phyloP scores from a whole-genome alignment of 441 rosid genomes.

The Aquilaria agallochum region DNA sequence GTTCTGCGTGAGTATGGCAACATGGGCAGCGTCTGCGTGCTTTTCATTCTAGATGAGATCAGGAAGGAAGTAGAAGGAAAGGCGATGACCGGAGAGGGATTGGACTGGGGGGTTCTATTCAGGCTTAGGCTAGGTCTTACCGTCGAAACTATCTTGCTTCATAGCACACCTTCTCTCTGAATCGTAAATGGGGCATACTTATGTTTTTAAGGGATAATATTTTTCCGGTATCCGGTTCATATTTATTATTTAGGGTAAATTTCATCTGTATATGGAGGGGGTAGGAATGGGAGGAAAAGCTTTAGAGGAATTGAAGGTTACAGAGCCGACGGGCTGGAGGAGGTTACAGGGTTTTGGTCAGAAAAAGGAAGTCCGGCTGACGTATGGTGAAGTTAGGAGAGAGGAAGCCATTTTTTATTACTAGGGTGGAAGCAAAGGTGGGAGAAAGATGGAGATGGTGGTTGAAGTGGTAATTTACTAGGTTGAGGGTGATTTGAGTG shows the following conservation, averaged over 20 bases:
- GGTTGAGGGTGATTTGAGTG: no score
- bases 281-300: not conserved
- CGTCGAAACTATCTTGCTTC: slow-evolving; percentile 13
- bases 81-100: slow-evolving; percentile 13
- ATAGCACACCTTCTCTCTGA: not conserved
- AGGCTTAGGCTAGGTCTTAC: slow-evolving; percentile 17
- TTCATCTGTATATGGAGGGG: slow-evolving; percentile 6
- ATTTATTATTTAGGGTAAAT: no score
- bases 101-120: slow-evolving; percentile 16
- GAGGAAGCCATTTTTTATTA: slow-evolving; percentile 12
- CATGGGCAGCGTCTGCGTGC: slow-evolving; percentile 14
- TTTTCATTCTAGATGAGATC: slow-evolving; percentile 18
- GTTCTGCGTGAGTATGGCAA: slow-evolving; percentile 15
- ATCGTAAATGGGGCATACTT: no score
- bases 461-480: no score
- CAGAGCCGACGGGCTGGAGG: not conserved
- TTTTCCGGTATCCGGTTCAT: no score
- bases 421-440: no score
- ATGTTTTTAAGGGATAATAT: no score
- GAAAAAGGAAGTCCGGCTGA: not conserved
- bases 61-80: slow-evolving; percentile 14
- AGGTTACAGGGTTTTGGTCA: not conserved
- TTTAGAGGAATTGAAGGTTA: not conserved
- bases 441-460: no score
- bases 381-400: not conserved